phyloP scores from a whole-genome alignment of 805 yeast genomes.

The Hanseniaspora mollemarum region DNA sequence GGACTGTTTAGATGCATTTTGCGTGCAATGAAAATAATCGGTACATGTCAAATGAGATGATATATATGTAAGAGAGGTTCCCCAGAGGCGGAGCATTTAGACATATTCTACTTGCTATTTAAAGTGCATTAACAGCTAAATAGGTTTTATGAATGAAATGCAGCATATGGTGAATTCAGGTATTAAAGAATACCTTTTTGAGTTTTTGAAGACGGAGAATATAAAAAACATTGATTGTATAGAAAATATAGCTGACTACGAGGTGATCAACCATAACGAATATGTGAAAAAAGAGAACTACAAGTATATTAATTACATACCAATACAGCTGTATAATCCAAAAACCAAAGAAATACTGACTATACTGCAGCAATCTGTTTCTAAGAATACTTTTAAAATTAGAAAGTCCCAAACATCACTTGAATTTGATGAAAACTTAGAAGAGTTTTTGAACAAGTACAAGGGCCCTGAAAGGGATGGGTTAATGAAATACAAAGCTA shows the following conservation, averaged over 20 bases:
- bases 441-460: slow-evolving; percentile 2
- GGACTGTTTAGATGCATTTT: no score
- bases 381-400: slow-evolving; percentile 9
- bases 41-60: no score
- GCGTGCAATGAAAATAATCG: no score
- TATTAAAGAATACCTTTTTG: slow-evolving; percentile 4
- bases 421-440: neutral
- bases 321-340: slow-evolving; percentile 1
- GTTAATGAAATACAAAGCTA: slow-evolving; percentile 3
- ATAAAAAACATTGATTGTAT: slow-evolving; percentile 10
- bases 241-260: neutral
- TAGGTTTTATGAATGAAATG: no score
- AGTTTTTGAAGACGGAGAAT: neutral
- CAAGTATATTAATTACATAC: slow-evolving; percentile 12
- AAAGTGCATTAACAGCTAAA: no score
- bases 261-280: slow-evolving; percentile 4
- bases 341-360: slow-evolving; percentile 1
- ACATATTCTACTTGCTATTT: no score
- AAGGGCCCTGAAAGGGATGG: slow-evolving; percentile 15
- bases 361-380: slow-evolving; percentile 9
- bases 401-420: slow-evolving; percentile 10
- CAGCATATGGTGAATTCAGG: neutral
- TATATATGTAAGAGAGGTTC: no score
- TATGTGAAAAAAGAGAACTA: neutral
- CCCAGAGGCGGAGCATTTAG: no score